A percentile compares a stretch with the other conserved stretches of the same genome.
phyloP scores from a whole-genome alignment of 2,329 filamentous ascomycete genomes.

The Tolypocladium ovalisporum region DNA sequence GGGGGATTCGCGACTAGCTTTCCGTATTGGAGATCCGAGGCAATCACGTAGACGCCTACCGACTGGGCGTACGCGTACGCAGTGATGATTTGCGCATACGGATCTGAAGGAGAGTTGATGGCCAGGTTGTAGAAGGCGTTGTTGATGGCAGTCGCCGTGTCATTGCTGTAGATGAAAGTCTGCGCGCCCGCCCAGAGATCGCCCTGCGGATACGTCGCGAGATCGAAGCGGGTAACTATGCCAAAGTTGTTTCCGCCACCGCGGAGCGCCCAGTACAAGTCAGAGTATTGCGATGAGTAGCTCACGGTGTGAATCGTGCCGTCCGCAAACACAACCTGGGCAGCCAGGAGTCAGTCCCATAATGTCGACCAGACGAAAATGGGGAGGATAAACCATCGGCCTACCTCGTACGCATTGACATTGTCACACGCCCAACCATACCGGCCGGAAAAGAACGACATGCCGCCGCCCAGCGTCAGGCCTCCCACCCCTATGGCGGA shows the following conservation, averaged over 20 bases:
- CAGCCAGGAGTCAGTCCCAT: not conserved
- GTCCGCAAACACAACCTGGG: conserved; percentile 29
- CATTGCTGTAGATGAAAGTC: conserved; percentile 16
- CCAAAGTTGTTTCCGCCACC: conserved; percentile 47
- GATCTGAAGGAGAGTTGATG: conserved; percentile 9
- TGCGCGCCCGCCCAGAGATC: conserved; percentile 26
- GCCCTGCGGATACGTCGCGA: conserved; percentile 24
- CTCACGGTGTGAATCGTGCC: conserved; percentile 32
- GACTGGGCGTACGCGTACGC: conserved; percentile 11
- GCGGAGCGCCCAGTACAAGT: conserved; percentile 46
- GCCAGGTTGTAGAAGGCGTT: conserved; percentile 11
- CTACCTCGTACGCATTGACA: conserved; percentile 9
- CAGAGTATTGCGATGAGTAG: conserved; percentile 25
- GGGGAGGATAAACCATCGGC: not conserved
- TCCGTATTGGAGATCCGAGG: conserved; percentile 9
- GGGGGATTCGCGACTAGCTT: conserved; percentile 8
- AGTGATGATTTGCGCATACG: conserved; percentile 11
- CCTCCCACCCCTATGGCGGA: conserved; percentile 13
- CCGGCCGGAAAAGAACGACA: conserved; percentile 10
- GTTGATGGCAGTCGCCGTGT: conserved; percentile 9
- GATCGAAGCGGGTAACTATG: conserved; percentile 39
- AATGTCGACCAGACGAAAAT: not conserved
- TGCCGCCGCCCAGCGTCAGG: conserved; percentile 13
- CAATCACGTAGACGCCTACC: conserved; percentile 6
- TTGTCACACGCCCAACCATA: conserved; percentile 14